Base-by-base conservation (phyloP, 768 basidiomycete species). In the Rhizopogon vesiculosus region DNA sequence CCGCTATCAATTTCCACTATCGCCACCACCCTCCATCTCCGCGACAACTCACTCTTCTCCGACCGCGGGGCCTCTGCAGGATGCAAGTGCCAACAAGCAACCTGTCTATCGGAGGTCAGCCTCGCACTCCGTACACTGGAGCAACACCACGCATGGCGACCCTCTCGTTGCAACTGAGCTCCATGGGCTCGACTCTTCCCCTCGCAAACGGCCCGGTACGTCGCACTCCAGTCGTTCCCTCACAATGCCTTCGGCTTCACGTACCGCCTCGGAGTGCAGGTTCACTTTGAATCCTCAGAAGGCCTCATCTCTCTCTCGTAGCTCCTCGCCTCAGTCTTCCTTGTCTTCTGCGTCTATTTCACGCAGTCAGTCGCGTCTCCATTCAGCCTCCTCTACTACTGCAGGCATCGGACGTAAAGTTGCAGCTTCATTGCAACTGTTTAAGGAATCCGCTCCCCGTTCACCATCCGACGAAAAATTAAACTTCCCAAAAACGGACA, bases 361-460 rank as follows among this genome's bases (percentile, higher is more conserved):
- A 4, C 42, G 38, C 31, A 42, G 50, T 53, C 50, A 41, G 18
- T 43, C 41, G 7, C 35, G 15, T 48, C 50, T 43, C 54, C 57
- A 58, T 29, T 63, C 56, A 12, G 49, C 62, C 28, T 56, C 59
- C 22, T 45, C 55, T n/a, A 61, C 57, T 6, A 38, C 35, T 13
- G 40, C 65, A 2, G 84, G 83, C 18, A 87, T 85, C 46, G 86
- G 89, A 31, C 83, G 91, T 61, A 93, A 93, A 68, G 90, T 93
- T 33, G 91, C 91, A 1, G 89, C 86, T 10, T 84, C 86, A 5
- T 76, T 93, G 10, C 85, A 91, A 61, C 77, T 93, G 10, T 93
- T 93, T 77, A 91, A 87, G 63, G 87, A 90, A 72, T 85, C 88
- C 0, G 73, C 78, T 44, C 74, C 75, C 35, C 69, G 66, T 28